A percentile compares a stretch with the other conserved stretches of the same genome.
These are phyloP conservation scores for Austroboletus festivus DNA, from an alignment of 768 basidiomycete species.

Conservation along the genomic window DNA sequence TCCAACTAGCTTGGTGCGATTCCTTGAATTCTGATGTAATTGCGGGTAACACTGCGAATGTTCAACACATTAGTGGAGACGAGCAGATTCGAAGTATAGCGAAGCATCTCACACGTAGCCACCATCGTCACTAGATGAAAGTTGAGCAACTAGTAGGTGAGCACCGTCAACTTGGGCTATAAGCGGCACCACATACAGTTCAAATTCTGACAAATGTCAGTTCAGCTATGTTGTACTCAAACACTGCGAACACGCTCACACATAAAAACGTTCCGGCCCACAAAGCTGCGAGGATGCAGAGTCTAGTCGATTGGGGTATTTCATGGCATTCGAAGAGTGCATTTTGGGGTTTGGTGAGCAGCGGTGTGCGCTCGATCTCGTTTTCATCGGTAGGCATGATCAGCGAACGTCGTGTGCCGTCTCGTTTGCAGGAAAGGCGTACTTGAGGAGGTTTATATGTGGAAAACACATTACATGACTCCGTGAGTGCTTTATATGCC, in stretches of 20 bases:
- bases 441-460: too few species aligned
- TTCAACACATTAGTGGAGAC: slow-evolving; percentile 6
- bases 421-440: too few species aligned
- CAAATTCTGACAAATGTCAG: slow-evolving; percentile 3
- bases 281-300: slow-evolving; percentile 58
- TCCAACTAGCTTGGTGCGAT: slow-evolving; percentile 29
- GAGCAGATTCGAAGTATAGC: background rate
- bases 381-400: too few species aligned
- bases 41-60: slow-evolving; percentile 8
- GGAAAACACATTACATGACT: too few species aligned
- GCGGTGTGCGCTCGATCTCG: too few species aligned
- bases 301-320: slow-evolving; percentile 51
- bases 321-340: slow-evolving; percentile 40
- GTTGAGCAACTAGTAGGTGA: background rate
- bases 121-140: slow-evolving; percentile 21
- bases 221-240: background rate
- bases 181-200: slow-evolving; percentile 9
- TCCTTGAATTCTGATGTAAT: slow-evolving; percentile 25
- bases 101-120: slow-evolving; percentile 15
- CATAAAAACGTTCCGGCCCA: slow-evolving; percentile 69
- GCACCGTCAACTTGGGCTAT: background rate
- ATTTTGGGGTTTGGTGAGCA: too few species aligned
- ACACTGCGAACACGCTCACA: slow-evolving; percentile 36
- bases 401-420: too few species aligned
- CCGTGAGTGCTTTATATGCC: too few species aligned